Evolutionary conservation across 2,329 filamentous ascomycete species (phyloP).

Genomic region (Cladosporium sp.): DNA sequence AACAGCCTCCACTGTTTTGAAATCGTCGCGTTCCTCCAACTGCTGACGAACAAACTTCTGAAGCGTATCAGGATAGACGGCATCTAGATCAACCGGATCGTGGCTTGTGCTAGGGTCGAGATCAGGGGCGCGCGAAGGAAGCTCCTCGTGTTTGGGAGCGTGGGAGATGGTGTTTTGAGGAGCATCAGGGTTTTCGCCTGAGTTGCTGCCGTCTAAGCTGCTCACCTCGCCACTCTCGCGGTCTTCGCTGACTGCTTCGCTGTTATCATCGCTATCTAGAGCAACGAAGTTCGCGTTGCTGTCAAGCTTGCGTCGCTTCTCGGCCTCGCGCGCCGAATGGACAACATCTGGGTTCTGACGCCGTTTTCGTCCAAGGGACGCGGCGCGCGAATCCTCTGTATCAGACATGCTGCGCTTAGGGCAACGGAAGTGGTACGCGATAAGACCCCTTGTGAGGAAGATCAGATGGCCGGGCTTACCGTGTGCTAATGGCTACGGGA

Average conservation of each 20-base stretch:
- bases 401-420: conserved; percentile 8
- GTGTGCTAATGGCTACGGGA: not conserved
- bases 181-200: not conserved
- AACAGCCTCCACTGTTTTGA: conserved; percentile 6
- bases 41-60: conserved; percentile 4
- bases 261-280: conserved; percentile 9
- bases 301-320: conserved; percentile 10
- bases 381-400: conserved; percentile 12
- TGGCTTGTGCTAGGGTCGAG: not conserved
- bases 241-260: conserved; percentile 9
- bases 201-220: not conserved
- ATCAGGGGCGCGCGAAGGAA: conserved; percentile 4
- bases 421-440: not conserved
- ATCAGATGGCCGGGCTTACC: not conserved
- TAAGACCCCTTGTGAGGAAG: not conserved
- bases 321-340: conserved; percentile 3
- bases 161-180: not conserved
- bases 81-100: not conserved
- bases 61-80: not conserved
- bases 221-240: conserved; percentile 11
- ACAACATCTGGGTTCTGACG: conserved; percentile 3
- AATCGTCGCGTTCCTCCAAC: not conserved
- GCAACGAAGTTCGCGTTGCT: conserved; percentile 3
- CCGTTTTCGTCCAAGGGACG: conserved; percentile 9
- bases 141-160: not conserved